phyloP scores from a whole-genome alignment of 805 yeast genomes.

The Myxozyma neglecta region DNA sequence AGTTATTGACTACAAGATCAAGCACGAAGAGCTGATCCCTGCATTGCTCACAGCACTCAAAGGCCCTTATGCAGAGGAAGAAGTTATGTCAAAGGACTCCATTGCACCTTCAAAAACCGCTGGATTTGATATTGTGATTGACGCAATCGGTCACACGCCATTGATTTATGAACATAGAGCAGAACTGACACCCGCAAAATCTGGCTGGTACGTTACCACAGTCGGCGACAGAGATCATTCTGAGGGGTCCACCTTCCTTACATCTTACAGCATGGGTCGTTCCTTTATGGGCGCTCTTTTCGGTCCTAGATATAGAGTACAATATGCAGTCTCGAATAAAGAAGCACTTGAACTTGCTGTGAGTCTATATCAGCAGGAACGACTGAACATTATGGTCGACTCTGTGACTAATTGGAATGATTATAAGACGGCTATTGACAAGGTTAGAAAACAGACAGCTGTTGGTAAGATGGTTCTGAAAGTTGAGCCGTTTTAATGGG shows the following conservation, averaged over 20 bases:
- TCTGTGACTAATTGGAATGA: slow-evolving; percentile 53
- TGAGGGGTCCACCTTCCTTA: slow-evolving; percentile 28
- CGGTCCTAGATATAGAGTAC: slow-evolving; percentile 37
- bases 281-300: slow-evolving; percentile 36
- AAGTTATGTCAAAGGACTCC: neutral
- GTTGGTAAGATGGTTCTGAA: slow-evolving; percentile 67
- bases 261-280: slow-evolving; percentile 30
- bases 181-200: slow-evolving; percentile 46
- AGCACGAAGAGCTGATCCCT: slow-evolving; percentile 35
- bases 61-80: slow-evolving; percentile 11
- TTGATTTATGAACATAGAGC: slow-evolving; percentile 50
- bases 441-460: slow-evolving; percentile 49
- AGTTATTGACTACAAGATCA: slow-evolving; percentile 56
- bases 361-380: slow-evolving; percentile 50
- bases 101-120: slow-evolving; percentile 32
- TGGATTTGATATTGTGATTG: slow-evolving; percentile 62
- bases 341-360: slow-evolving; percentile 47
- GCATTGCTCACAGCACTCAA: slow-evolving; percentile 27
- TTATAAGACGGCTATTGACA: slow-evolving; percentile 52
- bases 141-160: slow-evolving; percentile 61
- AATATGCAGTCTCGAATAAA: slow-evolving; percentile 14
- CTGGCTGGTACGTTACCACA: slow-evolving; percentile 54
- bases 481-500: slow-evolving; percentile 29
- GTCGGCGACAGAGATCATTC: slow-evolving; percentile 57
- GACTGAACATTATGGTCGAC: slow-evolving; percentile 53